Percentiles rank a stretch among this genome's conserved stretches.
Conservation (phyloP, 2,329 filamentous ascomycete genomes). For the Falciphora oryzae region DNA sequence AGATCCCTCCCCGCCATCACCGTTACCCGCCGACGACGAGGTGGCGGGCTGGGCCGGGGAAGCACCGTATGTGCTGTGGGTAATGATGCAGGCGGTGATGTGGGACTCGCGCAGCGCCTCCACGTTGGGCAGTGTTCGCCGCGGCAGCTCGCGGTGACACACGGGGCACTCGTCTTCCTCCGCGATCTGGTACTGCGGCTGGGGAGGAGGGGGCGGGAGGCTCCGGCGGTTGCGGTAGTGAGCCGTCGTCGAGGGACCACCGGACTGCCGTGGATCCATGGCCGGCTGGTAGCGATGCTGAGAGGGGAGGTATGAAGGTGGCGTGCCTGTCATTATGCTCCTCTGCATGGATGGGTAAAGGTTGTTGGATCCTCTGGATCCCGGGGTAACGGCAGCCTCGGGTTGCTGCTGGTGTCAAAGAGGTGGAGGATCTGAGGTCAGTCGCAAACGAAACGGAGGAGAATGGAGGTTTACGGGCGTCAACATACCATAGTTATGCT, state of each 20-base stretch:
- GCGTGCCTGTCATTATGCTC: conserved; percentile 35
- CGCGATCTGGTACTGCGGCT: conserved; percentile 29
- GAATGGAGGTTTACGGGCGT: not conserved
- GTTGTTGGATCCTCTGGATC: conserved; percentile 14
- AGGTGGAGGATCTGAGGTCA: not conserved
- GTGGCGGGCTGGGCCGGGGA: conserved; percentile 1
- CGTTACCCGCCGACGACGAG: conserved; percentile 11
- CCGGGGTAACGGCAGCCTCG: not conserved
- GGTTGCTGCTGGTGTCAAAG: not conserved
- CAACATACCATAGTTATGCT: conserved; percentile 46
- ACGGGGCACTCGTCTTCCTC: conserved; percentile 79
- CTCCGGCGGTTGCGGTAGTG: conserved; percentile 19
- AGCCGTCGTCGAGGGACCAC: not conserved
- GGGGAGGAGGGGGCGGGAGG: conserved; percentile 30
- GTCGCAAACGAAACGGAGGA: not conserved
- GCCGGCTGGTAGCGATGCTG: not conserved
- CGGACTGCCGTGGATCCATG: not conserved
- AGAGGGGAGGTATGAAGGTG: conserved; percentile 28
- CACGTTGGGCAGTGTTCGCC: conserved; percentile 44
- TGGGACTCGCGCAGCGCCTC: conserved; percentile 52
- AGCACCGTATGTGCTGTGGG: conserved; percentile 44
- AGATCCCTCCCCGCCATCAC: conserved; percentile 3
- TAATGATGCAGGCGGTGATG: conserved; percentile 51
- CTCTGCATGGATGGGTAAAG: conserved; percentile 25
- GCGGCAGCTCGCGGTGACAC: conserved; percentile 66